Conservation (phyloP, 768 basidiomycete species). For the Collybia sp. region DNA sequence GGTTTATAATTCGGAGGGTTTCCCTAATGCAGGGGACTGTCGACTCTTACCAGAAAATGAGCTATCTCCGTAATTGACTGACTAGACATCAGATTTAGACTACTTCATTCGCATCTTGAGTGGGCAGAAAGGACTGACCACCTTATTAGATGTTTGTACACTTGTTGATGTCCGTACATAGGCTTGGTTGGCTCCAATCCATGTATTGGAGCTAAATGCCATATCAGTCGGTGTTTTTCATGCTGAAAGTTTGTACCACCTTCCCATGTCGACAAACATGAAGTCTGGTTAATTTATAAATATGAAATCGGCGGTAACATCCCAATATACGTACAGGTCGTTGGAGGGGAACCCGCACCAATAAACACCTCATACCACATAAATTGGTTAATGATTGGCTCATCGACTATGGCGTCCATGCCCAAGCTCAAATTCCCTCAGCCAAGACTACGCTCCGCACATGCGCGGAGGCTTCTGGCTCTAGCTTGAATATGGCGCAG, state of each 20-base stretch:
- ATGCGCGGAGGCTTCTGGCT: constrained; percentile 36
- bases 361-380: constrained; percentile 52
- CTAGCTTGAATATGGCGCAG: constrained; percentile 47
- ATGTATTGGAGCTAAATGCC: constrained; percentile 11
- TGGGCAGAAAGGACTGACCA: constrained; percentile 20
- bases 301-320: constrained; percentile 44
- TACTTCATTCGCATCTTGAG: not conserved
- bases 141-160: constrained; percentile 23
- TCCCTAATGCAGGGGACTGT: constrained; percentile 9
- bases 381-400: constrained; percentile 29
- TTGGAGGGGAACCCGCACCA: constrained; percentile 46
- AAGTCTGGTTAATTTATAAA: not conserved
- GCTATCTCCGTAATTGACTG: constrained; percentile 50
- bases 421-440: constrained; percentile 10
- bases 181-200: constrained; percentile 46
- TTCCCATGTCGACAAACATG: constrained; percentile 14
- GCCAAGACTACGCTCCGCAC: constrained; percentile 26
- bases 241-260: too few relatives aligned
- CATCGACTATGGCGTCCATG: constrained; percentile 36
- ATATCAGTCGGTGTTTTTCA: too few relatives aligned
- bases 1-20: not conserved
- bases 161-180: constrained; percentile 45
- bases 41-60: constrained; percentile 36
- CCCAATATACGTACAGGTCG: constrained; percentile 43
- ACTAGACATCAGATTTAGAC: constrained; percentile 27